Conservation (phyloP, 1,284 basidiomycete genomes). For the Gastroboletus turbinatus region DNA sequence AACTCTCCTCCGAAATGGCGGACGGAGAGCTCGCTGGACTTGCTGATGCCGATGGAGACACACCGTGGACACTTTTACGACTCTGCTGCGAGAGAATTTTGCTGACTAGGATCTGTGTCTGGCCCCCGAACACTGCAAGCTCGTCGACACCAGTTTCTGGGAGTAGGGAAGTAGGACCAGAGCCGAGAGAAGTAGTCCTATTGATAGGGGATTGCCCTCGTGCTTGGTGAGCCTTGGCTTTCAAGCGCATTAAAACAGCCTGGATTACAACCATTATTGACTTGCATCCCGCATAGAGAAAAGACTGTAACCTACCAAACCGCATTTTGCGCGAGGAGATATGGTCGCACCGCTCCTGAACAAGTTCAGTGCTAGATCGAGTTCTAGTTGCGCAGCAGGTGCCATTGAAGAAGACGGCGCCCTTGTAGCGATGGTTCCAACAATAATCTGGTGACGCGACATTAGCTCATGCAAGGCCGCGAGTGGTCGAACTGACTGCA, state of each 20-base stretch:
- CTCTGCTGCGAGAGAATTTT: constrained; percentile 43
- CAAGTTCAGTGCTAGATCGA: constrained; percentile 54
- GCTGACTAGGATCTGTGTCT: constrained; percentile 55
- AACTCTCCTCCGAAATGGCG: constrained; percentile 29
- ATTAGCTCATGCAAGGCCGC: constrained; percentile 14
- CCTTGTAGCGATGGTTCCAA: constrained; percentile 54
- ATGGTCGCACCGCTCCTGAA: constrained; percentile 49
- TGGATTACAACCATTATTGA: constrained; percentile 21
- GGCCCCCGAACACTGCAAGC: constrained; percentile 65
- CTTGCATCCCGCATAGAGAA: not conserved
- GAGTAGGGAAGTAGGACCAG: constrained; percentile 33
- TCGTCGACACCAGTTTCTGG: constrained; percentile 57
- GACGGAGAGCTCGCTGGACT: constrained; percentile 30
- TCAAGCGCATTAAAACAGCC: constrained; percentile 49
- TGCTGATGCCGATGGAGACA: constrained; percentile 17
- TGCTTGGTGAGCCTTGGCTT: constrained; percentile 50
- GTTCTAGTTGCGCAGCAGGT: constrained; percentile 53
- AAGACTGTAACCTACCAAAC: constrained; percentile 40
- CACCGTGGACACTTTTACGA: constrained; percentile 19
- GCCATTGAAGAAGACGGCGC: constrained; percentile 60
- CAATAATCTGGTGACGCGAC: constrained; percentile 45
- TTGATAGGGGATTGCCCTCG: constrained; percentile 39
- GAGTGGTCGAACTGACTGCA: constrained; percentile 38
- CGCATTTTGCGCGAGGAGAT: constrained; percentile 51
- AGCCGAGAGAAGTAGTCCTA: constrained; percentile 20